These are phyloP conservation scores for Oryza longistaminata DNA, from an alignment of 176 grass and related monocot genomes.

Conservation along the genomic window DNA sequence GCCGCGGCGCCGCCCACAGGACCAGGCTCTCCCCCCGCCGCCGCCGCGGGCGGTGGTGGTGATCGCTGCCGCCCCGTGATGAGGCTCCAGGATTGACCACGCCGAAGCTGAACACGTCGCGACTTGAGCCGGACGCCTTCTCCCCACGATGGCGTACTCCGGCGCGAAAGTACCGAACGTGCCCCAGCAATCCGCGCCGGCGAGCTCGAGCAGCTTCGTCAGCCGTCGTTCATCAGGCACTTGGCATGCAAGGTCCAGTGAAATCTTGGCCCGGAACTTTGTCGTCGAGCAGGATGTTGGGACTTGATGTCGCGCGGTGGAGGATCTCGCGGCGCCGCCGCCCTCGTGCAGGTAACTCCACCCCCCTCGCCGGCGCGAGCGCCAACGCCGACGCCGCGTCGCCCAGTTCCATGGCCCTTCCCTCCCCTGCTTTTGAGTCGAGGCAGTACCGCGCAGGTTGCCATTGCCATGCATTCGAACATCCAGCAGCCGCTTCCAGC, in stretches of 20 bases:
- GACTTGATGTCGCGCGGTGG: constrained; percentile 97
- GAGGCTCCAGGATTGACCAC: constrained; percentile 91
- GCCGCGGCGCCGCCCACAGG: constrained; percentile 68
- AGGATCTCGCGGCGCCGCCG: constrained; percentile 89
- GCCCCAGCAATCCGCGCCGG: constrained; percentile 89
- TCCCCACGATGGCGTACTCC: constrained; percentile 94
- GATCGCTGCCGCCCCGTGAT: constrained; percentile 82
- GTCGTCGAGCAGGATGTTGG: constrained; percentile 89
- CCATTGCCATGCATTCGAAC: constrained; percentile 88
- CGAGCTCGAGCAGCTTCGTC: constrained; percentile 81
- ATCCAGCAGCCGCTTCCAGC: constrained; percentile 80
- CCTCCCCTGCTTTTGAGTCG: constrained; percentile 60
- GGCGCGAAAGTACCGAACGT: constrained; percentile 99
- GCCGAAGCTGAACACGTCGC: constrained; percentile 98
- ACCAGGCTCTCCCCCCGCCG: constrained; percentile 84
- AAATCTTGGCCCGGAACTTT: constrained; percentile 85
- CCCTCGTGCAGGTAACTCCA: constrained; percentile 98
- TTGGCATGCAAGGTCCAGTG: constrained; percentile 98
- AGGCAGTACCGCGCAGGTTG: constrained; percentile 90
- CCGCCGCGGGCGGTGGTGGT: constrained; percentile 48
- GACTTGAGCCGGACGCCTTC: constrained; percentile 94
- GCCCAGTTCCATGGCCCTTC: constrained; percentile 86
- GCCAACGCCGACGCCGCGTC: constrained; percentile 74
- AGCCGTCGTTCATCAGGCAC: constrained; percentile 81
- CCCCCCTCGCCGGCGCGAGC: constrained; percentile 70